Evolutionary conservation across 1,284 basidiomycete genomes (phyloP), one percentile per base, ranked within the genome.

Genomic region (Golubevia pallescens): DNA sequence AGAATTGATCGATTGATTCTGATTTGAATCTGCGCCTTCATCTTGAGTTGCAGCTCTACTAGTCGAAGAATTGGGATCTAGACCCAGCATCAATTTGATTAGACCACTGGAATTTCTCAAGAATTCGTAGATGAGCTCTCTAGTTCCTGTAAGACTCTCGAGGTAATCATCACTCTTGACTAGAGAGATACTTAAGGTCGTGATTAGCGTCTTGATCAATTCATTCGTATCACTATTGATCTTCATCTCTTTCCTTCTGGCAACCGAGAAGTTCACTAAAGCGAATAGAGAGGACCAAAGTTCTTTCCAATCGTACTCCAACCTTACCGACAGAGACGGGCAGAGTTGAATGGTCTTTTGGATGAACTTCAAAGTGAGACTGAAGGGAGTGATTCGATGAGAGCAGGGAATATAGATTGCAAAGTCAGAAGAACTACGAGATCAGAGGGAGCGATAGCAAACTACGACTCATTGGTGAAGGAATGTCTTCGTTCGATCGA

Each of bases 301-400:
- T 38, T 75, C 74, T 28, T 64, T 61, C 78, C 78, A 80, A 54
- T 78, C 74, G 65, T 79, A 79, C 57, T 78, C 74, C 52, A 80
- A 56, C 32, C 59, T 66, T n/a, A 80, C 58, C 13, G 65, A 60
- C 58, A 73, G 70, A 13, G 71, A 67, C 1, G 78, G 69, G 57
- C 74, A 75, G 3, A 76, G 61, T 1, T 68, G 53, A 23, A 74
- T 67, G 20, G 66, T 60, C 53, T 72, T 71, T 60, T 78, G 75
- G 55, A 80, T 63, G 51, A 72, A 65, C 60, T 65, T 69, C n/a
- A 80, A 52, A 13, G 71, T 66, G 23, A 76, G 48, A 21, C n/a
- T n/a, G n/a, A n/a, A n/a, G n/a, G n/a, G n/a, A n/a, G n/a, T n/a
- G n/a, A n/a, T n/a, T n/a, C n/a, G n/a, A n/a, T n/a, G n/a, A n/a